A percentile compares a stretch with the other conserved stretches of the same genome.
phyloP scores from a whole-genome alignment of 2,329 filamentous ascomycete genomes.

The Chrysosphaeria jannelii region DNA sequence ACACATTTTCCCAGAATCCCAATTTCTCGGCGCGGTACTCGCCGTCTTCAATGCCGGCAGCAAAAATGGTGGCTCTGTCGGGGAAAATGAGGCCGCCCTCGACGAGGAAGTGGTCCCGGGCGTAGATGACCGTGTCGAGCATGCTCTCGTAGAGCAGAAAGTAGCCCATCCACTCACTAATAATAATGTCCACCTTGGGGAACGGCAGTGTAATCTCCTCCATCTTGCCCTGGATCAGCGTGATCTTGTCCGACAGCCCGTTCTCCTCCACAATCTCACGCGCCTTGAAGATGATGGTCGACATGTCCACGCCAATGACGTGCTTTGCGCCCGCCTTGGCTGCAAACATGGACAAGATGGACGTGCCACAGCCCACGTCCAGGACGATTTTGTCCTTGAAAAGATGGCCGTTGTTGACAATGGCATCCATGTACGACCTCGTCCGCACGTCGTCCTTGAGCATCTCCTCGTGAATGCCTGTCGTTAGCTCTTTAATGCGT shows the following conservation, averaged over 20 bases:
- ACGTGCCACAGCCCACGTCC: conserved; percentile 89
- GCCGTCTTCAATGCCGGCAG: conserved; percentile 90
- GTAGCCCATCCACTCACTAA: conserved; percentile 99
- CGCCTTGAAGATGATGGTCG: conserved; percentile 96
- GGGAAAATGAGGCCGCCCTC: conserved; percentile 88
- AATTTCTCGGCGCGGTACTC: conserved; percentile 99
- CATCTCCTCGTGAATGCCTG: conserved; percentile 95
- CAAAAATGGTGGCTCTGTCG: conserved; percentile 92
- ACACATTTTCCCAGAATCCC: conserved; percentile 98
- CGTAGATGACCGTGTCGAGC: conserved; percentile 93
- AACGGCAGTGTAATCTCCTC: conserved; percentile 86
- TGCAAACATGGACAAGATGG: conserved; percentile 98
- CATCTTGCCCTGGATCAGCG: conserved; percentile 97
- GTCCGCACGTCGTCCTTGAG: conserved; percentile 98
- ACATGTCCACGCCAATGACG: conserved; percentile 98
- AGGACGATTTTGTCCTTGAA: conserved; percentile 83
- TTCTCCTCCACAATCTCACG: conserved; percentile 81
- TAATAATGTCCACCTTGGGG: conserved; percentile 95
- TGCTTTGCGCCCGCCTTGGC: conserved; percentile 91
- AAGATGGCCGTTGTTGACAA: conserved; percentile 84
- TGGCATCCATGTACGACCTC: conserved; percentile 84
- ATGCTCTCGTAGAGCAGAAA: conserved; percentile 97
- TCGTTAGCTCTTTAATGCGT: background rate
- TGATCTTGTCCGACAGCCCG: conserved; percentile 86
- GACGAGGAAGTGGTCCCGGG: conserved; percentile 68